A percentile compares a stretch with the other conserved stretches of the same genome.
Conservation (phyloP, 306 rosid species). For the Gastrolobium bilobum region DNA sequence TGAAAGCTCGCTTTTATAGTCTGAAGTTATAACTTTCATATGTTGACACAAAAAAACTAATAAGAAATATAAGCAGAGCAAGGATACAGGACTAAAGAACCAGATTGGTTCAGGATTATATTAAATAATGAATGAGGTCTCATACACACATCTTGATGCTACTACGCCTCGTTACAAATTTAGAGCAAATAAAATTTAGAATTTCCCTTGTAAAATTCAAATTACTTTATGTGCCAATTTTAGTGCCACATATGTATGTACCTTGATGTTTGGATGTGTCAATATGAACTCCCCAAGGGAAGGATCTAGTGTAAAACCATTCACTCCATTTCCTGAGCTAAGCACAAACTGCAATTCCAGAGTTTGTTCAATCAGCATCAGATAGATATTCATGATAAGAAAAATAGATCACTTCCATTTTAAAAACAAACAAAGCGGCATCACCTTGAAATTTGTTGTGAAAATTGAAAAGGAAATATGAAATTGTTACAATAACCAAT, state of each 20-base stretch:
- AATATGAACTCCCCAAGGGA: constrained; percentile 97
- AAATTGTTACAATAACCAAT: background rate
- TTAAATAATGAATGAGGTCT: no score
- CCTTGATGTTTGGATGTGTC: constrained; percentile 94
- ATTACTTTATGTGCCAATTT: constrained; percentile 3
- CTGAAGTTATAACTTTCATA: constrained; percentile 15
- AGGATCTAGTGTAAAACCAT: constrained; percentile 97
- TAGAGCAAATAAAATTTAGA: background rate
- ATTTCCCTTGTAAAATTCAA: background rate
- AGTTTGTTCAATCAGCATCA: constrained; percentile 23
- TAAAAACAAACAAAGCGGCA: background rate
- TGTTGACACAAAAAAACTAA: background rate
- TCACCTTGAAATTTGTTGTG: background rate
- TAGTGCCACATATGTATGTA: constrained; percentile 41
- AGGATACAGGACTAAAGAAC: background rate
- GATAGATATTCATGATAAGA: constrained; percentile 2
- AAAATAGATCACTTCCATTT: background rate
- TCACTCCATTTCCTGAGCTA: constrained; percentile 84
- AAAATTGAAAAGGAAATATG: background rate
- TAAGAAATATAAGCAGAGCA: background rate
- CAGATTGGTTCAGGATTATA: background rate
- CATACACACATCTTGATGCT: background rate
- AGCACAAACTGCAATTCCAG: constrained; percentile 73
- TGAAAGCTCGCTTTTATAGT: constrained; percentile 9
- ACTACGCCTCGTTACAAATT: background rate